Evolutionary conservation across 192 early-diverging fungal species (phyloP), one percentile per base, ranked within the genome.

Genomic region (Coemansia sp.): DNA sequence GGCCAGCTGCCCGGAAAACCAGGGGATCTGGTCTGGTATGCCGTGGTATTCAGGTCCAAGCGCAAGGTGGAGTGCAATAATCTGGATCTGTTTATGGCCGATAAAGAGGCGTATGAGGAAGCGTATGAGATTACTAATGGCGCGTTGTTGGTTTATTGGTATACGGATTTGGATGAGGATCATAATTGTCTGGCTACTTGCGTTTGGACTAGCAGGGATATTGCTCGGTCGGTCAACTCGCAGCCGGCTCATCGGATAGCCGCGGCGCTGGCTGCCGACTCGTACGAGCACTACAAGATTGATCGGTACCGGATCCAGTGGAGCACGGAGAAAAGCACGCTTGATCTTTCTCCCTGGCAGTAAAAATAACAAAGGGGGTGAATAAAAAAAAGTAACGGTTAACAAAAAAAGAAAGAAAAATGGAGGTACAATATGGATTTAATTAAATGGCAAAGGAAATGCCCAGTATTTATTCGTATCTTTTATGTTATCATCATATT

Each of bases 21-120:
- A 8, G 60, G 49, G 6, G 35, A 60, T 0, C 18, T 48, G 34
- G 8, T 27, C 0, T 78, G 75, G 75, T 78, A 72, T 28, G 75
- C 75, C 10, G 75, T 78, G 46, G 75, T 72, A 32, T 78, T 78
- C 23, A 53, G 75, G 52, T 78, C 75, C 11, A 58, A 67, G 61
- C 66, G 75, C 2, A 58, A 64, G 10, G 53, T 19, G 1, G 75
- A 78, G 34, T 78, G 75, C 67, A 65, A 62, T 32, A 69, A 66
- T 19, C 47, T 68, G 0, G 75, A 78, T 48, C 29, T 78, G 35
- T 78, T 72, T 50, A 63, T 63, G 7, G 75, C 75, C 1, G 75
- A 78, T 30, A 60, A 55, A 11, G 45, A 60, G 11, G 75, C 75
- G 19, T 78, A 78, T 54, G 59, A 65, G 25, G 75, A 78, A 30